Percentiles rank a stretch among this genome's conserved stretches.
Evolutionary conservation across 2,329 filamentous ascomycete genomes (phyloP).

Genomic region (Teratosphaeriaceae sp.): DNA sequence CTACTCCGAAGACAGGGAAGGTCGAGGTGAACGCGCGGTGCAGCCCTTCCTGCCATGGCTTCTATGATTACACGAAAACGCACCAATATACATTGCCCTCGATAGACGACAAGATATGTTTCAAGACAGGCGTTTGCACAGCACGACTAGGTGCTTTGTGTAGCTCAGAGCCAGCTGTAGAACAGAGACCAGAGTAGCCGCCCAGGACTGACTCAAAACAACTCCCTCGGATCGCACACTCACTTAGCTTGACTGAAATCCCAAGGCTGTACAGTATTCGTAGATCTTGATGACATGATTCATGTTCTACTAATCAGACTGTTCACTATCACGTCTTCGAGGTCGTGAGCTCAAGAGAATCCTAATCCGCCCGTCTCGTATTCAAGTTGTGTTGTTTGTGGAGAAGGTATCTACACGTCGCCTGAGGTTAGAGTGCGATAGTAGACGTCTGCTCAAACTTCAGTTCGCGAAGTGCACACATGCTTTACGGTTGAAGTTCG

Average conservation of each 20-base stretch:
- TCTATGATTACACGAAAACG: background rate
- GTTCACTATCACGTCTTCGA: background rate
- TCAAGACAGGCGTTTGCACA: too few species aligned
- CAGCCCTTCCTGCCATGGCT: background rate
- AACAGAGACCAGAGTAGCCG: too few species aligned
- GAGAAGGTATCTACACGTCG: background rate
- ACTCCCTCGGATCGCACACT: too few species aligned
- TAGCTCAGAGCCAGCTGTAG: too few species aligned
- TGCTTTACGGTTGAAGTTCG: constrained; percentile 7
- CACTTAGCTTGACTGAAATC: too few species aligned
- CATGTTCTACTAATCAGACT: too few species aligned
- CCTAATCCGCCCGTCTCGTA: background rate
- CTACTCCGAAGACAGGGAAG: background rate
- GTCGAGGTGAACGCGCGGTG: background rate
- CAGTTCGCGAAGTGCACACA: constrained; percentile 6
- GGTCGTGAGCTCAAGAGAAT: background rate
- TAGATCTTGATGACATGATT: too few species aligned
- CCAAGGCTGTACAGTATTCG: too few species aligned
- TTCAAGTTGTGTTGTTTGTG: background rate
- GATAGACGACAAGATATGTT: too few species aligned
- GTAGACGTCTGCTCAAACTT: background rate
- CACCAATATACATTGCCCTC: too few species aligned
- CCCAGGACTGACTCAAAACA: too few species aligned
- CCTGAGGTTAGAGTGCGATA: background rate
- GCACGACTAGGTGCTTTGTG: too few species aligned